Conservation (phyloP, 2,329 filamentous ascomycete genomes). For the Pyrenochaeta sp. region DNA sequence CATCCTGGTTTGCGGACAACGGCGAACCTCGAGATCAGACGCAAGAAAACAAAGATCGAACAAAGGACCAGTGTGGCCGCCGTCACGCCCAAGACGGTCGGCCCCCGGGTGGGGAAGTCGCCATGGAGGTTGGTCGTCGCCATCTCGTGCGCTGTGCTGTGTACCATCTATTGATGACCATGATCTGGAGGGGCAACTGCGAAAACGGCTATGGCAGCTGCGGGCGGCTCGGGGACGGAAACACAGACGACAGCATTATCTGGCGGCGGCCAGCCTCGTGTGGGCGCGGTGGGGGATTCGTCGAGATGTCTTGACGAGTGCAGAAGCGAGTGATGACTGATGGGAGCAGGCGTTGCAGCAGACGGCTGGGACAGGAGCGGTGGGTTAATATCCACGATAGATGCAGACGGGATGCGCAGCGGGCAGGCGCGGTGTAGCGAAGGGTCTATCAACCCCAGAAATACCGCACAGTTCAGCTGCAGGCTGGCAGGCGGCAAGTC, state of each 20-base stretch:
- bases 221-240: conserved; percentile 30
- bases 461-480: conserved; percentile 26
- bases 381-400: conserved; percentile 6
- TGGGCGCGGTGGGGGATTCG: conserved; percentile 5
- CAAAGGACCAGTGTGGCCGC: conserved; percentile 72
- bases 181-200: conserved; percentile 7
- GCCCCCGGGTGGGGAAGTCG: conserved; percentile 36
- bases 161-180: conserved; percentile 18
- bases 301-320: background rate
- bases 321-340: background rate
- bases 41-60: conserved; percentile 76
- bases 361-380: too few species aligned
- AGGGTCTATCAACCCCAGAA: conserved; percentile 28
- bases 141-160: conserved; percentile 32
- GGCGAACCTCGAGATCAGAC: conserved; percentile 74
- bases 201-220: conserved; percentile 32
- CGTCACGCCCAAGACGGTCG: conserved; percentile 72
- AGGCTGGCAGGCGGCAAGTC: conserved; percentile 8
- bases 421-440: conserved; percentile 22
- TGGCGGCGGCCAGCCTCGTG: conserved; percentile 16
- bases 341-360: conserved; percentile 4
- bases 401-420: conserved; percentile 4
- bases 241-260: conserved; percentile 32
- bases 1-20: conserved; percentile 75
- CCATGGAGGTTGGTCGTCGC: conserved; percentile 20